Evolutionary conservation across 225 moss, liverwort and hornwort genomes (phyloP).

Genomic region (Polytrichum commune): DNA sequence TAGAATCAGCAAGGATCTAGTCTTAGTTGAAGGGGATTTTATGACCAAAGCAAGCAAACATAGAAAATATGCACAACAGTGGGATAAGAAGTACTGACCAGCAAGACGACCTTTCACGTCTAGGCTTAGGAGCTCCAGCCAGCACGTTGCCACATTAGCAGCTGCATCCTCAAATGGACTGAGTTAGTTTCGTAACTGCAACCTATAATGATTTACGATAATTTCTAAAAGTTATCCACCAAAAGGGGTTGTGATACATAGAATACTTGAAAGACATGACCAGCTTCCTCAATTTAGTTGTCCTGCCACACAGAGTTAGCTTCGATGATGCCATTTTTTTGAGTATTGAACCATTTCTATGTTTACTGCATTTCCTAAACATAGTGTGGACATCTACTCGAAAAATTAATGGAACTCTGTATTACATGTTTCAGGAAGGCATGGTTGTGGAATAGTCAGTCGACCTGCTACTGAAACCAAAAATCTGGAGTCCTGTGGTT

Average conservation of each 20-base stretch:
- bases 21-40: neutral
- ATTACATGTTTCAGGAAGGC: neutral
- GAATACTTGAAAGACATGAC: neutral
- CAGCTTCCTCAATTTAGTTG: neutral
- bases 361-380: too few species aligned
- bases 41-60: too few species aligned
- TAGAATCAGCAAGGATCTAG: neutral
- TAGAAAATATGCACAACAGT: neutral
- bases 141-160: constrained; percentile 50
- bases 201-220: too few species aligned
- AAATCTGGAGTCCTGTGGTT: constrained; percentile 31
- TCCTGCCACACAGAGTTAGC: too few species aligned
- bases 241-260: too few species aligned
- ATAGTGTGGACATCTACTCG: too few species aligned
- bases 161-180: constrained; percentile 23
- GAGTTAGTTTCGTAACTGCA: neutral
- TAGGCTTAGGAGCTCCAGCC: constrained; percentile 59
- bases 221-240: too few species aligned
- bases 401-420: too few species aligned
- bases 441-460: neutral
- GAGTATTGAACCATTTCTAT: too few species aligned
- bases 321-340: too few species aligned
- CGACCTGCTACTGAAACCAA: constrained; percentile 37
- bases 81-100: constrained; percentile 21
- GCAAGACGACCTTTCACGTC: constrained; percentile 61